phyloP scores from a whole-genome alignment of 768 basidiomycete species.

The Leccinum obscurum region DNA sequence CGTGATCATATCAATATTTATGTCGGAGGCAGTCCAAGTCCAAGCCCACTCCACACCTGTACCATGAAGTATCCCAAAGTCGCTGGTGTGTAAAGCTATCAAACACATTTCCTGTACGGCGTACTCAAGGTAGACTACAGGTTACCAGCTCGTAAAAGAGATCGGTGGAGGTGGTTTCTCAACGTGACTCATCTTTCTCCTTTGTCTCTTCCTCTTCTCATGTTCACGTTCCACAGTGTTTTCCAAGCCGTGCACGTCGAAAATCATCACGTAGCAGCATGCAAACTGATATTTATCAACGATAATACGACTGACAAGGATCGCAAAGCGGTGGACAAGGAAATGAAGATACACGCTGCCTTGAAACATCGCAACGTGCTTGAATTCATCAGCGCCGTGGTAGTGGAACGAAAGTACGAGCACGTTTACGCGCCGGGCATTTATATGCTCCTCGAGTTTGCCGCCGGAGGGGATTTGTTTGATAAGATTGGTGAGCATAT shows the following conservation, averaged over 20 bases:
- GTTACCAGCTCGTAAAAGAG: conserved; percentile 68
- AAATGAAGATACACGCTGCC: conserved; percentile 84
- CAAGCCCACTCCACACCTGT: background rate
- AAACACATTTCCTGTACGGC: background rate
- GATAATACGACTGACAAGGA: conserved; percentile 62
- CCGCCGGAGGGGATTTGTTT: conserved; percentile 92
- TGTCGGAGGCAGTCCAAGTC: background rate
- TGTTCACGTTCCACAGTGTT: conserved; percentile 52
- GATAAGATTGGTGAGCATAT: conserved; percentile 89
- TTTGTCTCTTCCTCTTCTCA: background rate
- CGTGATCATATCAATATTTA: conserved; percentile 7
- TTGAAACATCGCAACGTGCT: conserved; percentile 81
- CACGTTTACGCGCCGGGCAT: conserved; percentile 71
- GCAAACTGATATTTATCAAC: conserved; percentile 76
- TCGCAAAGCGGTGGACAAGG: conserved; percentile 84
- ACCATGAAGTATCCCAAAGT: conserved; percentile 37
- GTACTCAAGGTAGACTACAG: conserved; percentile 33
- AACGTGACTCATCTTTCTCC: conserved; percentile 43
- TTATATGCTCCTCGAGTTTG: conserved; percentile 92
- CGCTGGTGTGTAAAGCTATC: conserved; percentile 19
- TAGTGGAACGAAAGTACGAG: conserved; percentile 65
- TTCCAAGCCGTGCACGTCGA: conserved; percentile 76
- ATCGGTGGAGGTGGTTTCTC: conserved; percentile 91
- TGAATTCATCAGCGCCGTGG: conserved; percentile 75
- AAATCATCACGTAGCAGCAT: conserved; percentile 73